Evolutionary conservation across 2,329 filamentous ascomycete species (phyloP), one percentile per base, ranked within the genome.

Genomic region (Sporothrix brunneoviolacea): DNA sequence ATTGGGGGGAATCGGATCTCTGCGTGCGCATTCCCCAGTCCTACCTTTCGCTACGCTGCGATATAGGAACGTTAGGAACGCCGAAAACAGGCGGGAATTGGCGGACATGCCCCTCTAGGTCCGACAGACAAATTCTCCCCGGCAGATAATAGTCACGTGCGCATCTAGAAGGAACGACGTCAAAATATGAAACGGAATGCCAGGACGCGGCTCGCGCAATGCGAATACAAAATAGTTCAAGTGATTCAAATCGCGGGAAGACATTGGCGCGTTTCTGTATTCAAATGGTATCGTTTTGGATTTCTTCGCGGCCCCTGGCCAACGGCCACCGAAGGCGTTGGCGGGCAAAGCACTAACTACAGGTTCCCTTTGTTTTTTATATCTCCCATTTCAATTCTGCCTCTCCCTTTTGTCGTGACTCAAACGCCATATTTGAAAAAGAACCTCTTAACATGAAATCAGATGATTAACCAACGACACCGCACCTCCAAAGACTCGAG

Each of bases 111-210:
- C 28, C 28, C 28, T 32, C 28, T 32, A 13, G 28, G 28, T 32
- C 13, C 28, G 8, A 13, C 8, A 8, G 28, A 32, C 32, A 15
- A 16, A 6, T 7, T 28, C 24, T 10, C 24, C 24, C 5, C 44
- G 30, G 22, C 22, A 36, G 35, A 47, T 38, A 38, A 38, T 9
- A 13, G 28, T 48, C 45, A 48, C 45, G 45, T 48, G 45, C 45
- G 12, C 45, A 33, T 30, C 16, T 21, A 18, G 30, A 13, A 45
- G n/a, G n/a, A n/a, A n/a, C n/a, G n/a, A n/a, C n/a, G n/a, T n/a
- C n/a, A n/a, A n/a, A n/a, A n/a, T n/a, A n/a, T n/a, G n/a, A n/a
- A n/a, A n/a, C n/a, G n/a, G n/a, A n/a, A n/a, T n/a, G n/a, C n/a
- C n/a, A n/a, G n/a, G n/a, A n/a, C n/a, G n/a, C n/a, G n/a, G n/a